Conservation (phyloP, 225 moss, liverwort and hornwort genomes). For the Ulota crispa region DNA sequence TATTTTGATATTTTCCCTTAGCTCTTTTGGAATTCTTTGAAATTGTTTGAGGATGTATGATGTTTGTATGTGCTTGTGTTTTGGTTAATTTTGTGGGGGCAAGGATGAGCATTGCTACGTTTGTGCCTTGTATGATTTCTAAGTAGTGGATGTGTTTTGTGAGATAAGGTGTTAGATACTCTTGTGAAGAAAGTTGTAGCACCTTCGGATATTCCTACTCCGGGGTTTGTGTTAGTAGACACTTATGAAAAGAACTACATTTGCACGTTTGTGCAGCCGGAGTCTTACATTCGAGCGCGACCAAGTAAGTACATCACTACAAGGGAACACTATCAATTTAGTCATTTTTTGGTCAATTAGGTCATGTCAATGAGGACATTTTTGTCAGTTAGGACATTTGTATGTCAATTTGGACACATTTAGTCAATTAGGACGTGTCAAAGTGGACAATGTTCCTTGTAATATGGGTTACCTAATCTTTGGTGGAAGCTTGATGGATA, state of each 20-base stretch:
- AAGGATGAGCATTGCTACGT: background rate
- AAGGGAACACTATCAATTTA: too few species aligned
- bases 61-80: background rate
- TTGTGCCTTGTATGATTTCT: background rate
- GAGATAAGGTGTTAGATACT: constrained; percentile 48
- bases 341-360: background rate
- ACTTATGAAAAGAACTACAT: constrained; percentile 81
- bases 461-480: too few species aligned
- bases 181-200: constrained; percentile 42
- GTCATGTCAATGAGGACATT: background rate
- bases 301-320: constrained; percentile 44
- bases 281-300: constrained; percentile 81
- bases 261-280: constrained; percentile 70
- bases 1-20: background rate
- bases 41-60: background rate
- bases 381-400: too few species aligned
- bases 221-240: constrained; percentile 69
- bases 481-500: too few species aligned
- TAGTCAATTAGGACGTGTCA: too few species aligned
- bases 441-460: too few species aligned
- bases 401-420: too few species aligned
- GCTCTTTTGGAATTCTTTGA: background rate
- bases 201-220: constrained; percentile 69
- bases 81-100: background rate
- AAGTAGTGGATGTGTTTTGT: background rate